These are phyloP conservation scores for Cladophialophora bantiana DNA, from an alignment of 2,329 filamentous ascomycete species.

Conservation along the genomic window DNA sequence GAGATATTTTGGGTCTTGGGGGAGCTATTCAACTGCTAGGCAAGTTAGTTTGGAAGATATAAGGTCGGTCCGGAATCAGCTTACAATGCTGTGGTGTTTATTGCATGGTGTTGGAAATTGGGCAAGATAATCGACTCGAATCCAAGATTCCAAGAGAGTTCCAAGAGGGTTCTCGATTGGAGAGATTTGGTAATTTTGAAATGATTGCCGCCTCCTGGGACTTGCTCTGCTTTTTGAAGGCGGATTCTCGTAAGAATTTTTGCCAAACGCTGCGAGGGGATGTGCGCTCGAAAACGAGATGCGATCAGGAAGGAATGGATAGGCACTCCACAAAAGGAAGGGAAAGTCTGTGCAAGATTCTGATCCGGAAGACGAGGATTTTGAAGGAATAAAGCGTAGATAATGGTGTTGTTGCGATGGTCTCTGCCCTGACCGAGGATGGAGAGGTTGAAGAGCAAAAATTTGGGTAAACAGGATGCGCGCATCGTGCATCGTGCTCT, in stretches of 20 bases:
- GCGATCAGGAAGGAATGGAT: not conserved
- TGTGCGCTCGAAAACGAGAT: too few species aligned
- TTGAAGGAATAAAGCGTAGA: not conserved
- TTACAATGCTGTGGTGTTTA: not conserved
- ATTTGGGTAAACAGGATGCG: constrained; percentile 14
- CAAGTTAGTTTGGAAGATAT: not conserved
- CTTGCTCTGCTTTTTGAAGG: not conserved
- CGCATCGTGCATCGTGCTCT: constrained; percentile 20
- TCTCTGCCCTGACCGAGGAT: constrained; percentile 9
- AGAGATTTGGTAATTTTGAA: not conserved
- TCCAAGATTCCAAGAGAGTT: not conserved
- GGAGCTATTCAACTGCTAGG: not conserved
- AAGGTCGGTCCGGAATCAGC: not conserved
- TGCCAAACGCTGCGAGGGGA: not conserved
- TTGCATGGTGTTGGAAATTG: not conserved
- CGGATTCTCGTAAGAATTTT: not conserved
- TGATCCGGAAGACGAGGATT: constrained; percentile 10
- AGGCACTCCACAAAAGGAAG: not conserved
- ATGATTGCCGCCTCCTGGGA: not conserved
- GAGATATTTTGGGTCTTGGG: not conserved
- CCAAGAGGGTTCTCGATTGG: not conserved
- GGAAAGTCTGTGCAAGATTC: not conserved
- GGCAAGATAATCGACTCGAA: not conserved
- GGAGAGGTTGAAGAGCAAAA: constrained; percentile 9
- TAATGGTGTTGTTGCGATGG: constrained; percentile 11